phyloP scores from a whole-genome alignment of 148 eudicot species.

The Hydrangea macrophylla region DNA sequence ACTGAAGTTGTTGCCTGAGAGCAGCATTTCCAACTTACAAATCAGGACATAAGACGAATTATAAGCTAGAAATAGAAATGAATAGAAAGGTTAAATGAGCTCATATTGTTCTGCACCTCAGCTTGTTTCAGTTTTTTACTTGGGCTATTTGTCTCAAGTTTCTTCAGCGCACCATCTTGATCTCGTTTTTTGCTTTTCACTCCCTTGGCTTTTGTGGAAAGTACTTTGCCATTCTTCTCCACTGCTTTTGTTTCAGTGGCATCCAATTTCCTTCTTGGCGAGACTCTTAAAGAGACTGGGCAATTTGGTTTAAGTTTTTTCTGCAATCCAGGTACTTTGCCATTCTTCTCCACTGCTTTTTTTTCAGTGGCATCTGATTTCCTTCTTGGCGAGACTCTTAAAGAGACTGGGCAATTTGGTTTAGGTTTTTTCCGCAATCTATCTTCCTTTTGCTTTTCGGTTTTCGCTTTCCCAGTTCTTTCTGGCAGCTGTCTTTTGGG shows the following conservation, averaged over 20 bases:
- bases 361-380: background rate
- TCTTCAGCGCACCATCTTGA: background rate
- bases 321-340: background rate
- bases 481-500: too few relatives aligned
- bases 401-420: background rate
- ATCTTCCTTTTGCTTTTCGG: background rate
- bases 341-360: background rate
- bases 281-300: background rate
- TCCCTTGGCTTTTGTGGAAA: background rate
- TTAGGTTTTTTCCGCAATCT: background rate
- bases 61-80: background rate
- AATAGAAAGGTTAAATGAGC: background rate
- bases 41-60: background rate
- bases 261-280: background rate
- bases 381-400: constrained; percentile 4
- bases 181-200: background rate
- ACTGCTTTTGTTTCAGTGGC: background rate
- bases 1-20: constrained; percentile 22
- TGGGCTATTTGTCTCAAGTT: background rate
- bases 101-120: background rate
- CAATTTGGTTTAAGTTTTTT: background rate
- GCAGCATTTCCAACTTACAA: background rate
- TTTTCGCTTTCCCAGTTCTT: background rate
- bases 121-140: too few relatives aligned
- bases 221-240: background rate